A percentile compares a stretch with the other conserved stretches of the same genome.
phyloP scores from a whole-genome alignment of 306 rosid species.

The Cucurbita moschata region DNA sequence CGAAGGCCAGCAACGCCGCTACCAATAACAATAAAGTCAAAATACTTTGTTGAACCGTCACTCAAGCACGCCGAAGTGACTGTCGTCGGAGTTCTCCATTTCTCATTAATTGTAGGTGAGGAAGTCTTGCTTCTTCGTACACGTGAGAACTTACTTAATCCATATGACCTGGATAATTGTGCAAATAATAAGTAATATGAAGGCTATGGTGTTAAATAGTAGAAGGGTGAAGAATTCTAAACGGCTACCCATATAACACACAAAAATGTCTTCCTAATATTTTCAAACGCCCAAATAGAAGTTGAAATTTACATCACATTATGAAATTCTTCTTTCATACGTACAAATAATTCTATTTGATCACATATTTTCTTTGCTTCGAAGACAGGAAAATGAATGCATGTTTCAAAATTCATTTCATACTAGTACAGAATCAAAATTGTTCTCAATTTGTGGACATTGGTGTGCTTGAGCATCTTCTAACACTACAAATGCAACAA shows the following conservation, averaged over 20 bases:
- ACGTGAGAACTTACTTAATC: slow-evolving; percentile 37
- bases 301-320: not conserved
- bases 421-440: not conserved
- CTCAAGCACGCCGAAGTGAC: slow-evolving; percentile 37
- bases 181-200: not conserved
- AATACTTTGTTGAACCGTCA: slow-evolving; percentile 43
- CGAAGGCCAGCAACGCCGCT: slow-evolving; percentile 95
- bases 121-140: slow-evolving; percentile 23
- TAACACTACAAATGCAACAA: not conserved
- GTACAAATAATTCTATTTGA: not conserved
- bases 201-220: not conserved
- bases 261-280: not conserved
- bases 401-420: not conserved
- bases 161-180: slow-evolving; percentile 38
- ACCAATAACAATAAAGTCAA: slow-evolving; percentile 75
- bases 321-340: not conserved
- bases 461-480: not conserved
- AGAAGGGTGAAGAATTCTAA: not conserved
- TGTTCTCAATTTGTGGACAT: not conserved
- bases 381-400: not conserved
- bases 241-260: not conserved
- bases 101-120: slow-evolving; percentile 18
- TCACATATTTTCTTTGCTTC: not conserved
- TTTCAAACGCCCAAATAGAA: not conserved
- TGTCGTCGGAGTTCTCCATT: slow-evolving; percentile 22